Percentiles rank a stretch among this genome's conserved stretches.
Conservation (phyloP, 768 basidiomycete species). For the Mycena vulgaris region DNA sequence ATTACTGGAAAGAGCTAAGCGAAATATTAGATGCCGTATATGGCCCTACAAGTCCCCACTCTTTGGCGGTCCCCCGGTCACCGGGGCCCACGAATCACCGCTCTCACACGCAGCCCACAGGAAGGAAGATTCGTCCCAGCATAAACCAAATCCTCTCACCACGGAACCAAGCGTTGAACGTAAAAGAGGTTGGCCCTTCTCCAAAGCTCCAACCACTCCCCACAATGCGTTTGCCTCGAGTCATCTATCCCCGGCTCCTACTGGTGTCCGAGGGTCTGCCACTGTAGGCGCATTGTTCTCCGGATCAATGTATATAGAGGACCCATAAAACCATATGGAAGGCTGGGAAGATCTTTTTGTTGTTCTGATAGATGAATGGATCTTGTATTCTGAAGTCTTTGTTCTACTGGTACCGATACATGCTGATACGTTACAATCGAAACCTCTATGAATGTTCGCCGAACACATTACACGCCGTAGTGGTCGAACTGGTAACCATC, state of each 20-base stretch:
- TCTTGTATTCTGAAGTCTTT: conserved; percentile 31
- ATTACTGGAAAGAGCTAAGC: conserved; percentile 29
- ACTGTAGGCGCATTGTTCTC: neutral
- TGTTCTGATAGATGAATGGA: conserved; percentile 15
- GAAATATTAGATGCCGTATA: neutral
- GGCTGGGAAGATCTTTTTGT: neutral
- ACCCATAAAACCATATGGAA: neutral
- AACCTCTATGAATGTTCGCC: conserved; percentile 22
- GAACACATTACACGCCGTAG: conserved; percentile 23
- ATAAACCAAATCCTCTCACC: too few relatives aligned
- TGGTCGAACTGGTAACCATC: conserved; percentile 37
- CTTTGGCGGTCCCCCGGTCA: neutral
- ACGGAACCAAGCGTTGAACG: too few relatives aligned
- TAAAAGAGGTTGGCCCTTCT: too few relatives aligned
- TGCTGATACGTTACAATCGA: neutral
- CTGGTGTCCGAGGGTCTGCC: neutral
- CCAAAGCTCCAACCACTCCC: too few relatives aligned
- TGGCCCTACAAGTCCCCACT: neutral
- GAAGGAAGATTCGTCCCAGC: too few relatives aligned
- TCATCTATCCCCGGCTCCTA: neutral
- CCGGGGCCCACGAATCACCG: too few relatives aligned
- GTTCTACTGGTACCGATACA: conserved; percentile 30
- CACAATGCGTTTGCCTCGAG: neutral
- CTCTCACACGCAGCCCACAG: too few relatives aligned
- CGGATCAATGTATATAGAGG: too few relatives aligned